Base-by-base conservation (phyloP, 148 eudicot species). In the Chenopodium berlandieri region DNA sequence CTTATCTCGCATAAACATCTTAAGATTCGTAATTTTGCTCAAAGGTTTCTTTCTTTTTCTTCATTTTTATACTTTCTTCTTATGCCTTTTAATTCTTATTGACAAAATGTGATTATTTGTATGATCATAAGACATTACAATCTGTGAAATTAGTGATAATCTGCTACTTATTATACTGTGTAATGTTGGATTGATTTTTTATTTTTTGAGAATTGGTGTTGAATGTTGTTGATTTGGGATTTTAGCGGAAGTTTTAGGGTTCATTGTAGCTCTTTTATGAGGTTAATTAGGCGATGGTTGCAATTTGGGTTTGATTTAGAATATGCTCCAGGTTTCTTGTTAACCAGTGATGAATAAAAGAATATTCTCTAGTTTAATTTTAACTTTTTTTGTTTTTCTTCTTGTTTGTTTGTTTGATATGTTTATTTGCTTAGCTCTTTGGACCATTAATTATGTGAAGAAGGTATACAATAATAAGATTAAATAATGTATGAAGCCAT, bases 21-120 rank as follows among this genome's bases (percentile, higher is more conserved):
- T 20, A 90, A 84, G 85, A 47, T 92, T 85, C 97, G 95, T 27
- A 90, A 86, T 22, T 92, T 94, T 77, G 81, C 85, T 83, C 89
- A 90, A 4, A 81, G 97, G 99, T 95, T 76, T 78, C 11, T 76
- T 70, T 12, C 52, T 72, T 44, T 27, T 65, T 20, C 75, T 34
- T 5, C 47, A 12, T 64, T 71, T 63, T 25, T 23, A 74, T n/a
- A 13, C 52, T 14, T n/a, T 20, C 3, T 16, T 47, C 12, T 79
- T 75, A 7, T 20, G 44, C 31, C 19, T 54, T 17, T 66, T 19
- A 1, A 37, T 37, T 37, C n/a, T 23, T 1, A 9, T 72, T 72
- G 27, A 4, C 46, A 22, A 9, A 20, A 14, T 73, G 60, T 46
- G 32, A 50, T 34, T 34, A 46, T 11, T 20, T 40, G 7, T 19